Percentiles rank a stretch among this genome's conserved stretches.
Conservation (phyloP, 345 rosid genomes). For the Populus davidiana region DNA sequence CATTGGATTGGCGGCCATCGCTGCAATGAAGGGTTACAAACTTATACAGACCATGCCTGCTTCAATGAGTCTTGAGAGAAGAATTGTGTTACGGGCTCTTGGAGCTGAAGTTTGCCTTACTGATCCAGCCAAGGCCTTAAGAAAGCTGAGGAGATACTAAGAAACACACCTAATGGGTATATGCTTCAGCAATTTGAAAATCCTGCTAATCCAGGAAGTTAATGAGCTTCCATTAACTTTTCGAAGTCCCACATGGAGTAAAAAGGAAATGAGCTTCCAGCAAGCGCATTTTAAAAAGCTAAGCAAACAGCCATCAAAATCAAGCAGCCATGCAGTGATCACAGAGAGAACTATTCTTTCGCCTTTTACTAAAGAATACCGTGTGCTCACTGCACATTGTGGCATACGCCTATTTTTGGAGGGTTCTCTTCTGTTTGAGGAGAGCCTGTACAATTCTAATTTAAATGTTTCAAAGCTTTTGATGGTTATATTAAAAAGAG, state of each 20-base stretch:
- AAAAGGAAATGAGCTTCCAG: too few species aligned
- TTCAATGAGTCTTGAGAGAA: conserved; percentile 56
- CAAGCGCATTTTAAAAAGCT: too few species aligned
- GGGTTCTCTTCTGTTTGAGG: too few species aligned
- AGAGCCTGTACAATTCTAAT: too few species aligned
- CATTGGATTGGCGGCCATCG: conserved; percentile 67
- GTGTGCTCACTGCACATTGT: conserved; percentile 12
- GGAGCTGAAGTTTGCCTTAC: conserved; percentile 66
- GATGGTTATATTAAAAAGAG: too few species aligned
- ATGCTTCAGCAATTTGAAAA: conserved; percentile 52
- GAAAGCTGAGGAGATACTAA: conserved; percentile 53
- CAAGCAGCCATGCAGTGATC: neutral
- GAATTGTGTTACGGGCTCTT: conserved; percentile 55
- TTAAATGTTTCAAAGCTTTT: too few species aligned
- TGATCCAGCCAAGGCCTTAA: conserved; percentile 42
- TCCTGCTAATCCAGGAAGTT: conserved; percentile 73
- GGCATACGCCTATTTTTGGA: too few species aligned
- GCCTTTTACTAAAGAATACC: conserved; percentile 70
- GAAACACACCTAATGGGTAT: conserved; percentile 58
- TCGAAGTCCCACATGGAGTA: too few species aligned
- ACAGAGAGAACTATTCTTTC: conserved; percentile 52
- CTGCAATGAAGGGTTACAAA: conserved; percentile 65
- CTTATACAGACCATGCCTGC: conserved; percentile 57
- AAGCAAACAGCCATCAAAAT: too few species aligned
- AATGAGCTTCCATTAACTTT: too few species aligned